Evolutionary conservation across 176 grass and related monocot genomes (phyloP).

Genomic region (Aegilops longissima): DNA sequence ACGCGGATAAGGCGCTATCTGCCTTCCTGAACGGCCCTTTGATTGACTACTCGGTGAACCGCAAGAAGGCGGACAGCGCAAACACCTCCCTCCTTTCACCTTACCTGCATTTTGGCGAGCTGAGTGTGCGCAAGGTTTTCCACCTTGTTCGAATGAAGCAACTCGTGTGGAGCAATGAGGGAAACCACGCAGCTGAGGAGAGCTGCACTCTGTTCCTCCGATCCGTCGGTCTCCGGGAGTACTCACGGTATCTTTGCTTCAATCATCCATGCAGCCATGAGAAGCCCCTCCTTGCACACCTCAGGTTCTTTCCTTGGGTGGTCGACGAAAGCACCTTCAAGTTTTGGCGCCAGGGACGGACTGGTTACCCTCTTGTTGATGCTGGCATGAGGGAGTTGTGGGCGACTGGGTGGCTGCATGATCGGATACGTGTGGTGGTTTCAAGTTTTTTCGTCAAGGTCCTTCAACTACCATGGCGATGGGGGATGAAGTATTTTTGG

Average conservation of each 20-base stretch:
- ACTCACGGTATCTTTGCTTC: conserved; percentile 88
- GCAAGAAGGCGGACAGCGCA: conserved; percentile 83
- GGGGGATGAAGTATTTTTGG: conserved; percentile 99
- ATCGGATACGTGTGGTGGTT: conserved; percentile 91
- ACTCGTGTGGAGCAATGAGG: conserved; percentile 84
- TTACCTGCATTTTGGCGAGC: conserved; percentile 85
- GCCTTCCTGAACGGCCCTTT: conserved; percentile 82
- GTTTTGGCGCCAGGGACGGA: conserved; percentile 88
- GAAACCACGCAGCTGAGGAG: conserved; percentile 71
- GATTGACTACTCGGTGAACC: conserved; percentile 77
- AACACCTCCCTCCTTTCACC: conserved; percentile 90
- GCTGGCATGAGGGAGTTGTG: conserved; percentile 97
- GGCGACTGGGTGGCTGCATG: conserved; percentile 96
- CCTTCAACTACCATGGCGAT: conserved; percentile 91
- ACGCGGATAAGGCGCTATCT: conserved; percentile 60
- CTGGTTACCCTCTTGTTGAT: conserved; percentile 93
- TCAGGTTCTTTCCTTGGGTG: conserved; percentile 93
- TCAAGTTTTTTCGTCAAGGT: conserved; percentile 97
- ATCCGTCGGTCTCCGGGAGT: conserved; percentile 86
- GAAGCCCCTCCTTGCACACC: conserved; percentile 74
- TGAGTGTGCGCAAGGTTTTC: conserved; percentile 97
- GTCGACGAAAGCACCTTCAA: conserved; percentile 77
- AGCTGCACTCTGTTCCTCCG: conserved; percentile 84
- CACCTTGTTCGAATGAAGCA: conserved; percentile 95
- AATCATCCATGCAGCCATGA: conserved; percentile 93